These are phyloP conservation scores for Juglanconis juglandina DNA, from an alignment of 2,329 filamentous ascomycete genomes.

Conservation along the genomic window DNA sequence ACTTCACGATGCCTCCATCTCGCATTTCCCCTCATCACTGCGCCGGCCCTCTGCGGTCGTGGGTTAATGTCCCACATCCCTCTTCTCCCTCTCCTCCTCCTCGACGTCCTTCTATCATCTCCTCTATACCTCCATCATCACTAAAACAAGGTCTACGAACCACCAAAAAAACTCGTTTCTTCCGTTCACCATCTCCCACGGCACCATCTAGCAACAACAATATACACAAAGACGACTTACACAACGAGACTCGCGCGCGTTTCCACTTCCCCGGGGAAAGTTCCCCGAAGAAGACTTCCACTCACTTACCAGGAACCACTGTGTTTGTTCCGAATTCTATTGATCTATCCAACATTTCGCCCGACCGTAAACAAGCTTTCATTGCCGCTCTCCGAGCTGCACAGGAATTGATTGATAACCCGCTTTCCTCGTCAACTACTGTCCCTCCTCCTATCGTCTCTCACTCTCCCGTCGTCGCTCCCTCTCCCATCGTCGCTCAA, in stretches of 20 bases:
- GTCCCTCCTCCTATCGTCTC: neutral
- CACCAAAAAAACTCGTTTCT: conserved; percentile 2
- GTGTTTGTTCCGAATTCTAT: neutral
- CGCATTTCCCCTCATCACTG: neutral
- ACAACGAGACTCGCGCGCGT: neutral
- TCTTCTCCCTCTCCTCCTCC: neutral
- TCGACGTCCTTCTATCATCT: neutral
- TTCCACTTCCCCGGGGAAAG: neutral
- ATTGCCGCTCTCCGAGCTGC: neutral
- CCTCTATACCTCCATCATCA: neutral
- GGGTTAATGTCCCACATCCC: neutral
- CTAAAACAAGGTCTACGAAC: neutral
- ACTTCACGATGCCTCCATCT: neutral
- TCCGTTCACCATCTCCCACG: neutral
- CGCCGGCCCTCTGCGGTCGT: conserved; percentile 1
- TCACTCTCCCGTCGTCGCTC: neutral
- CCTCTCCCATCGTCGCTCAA: neutral
- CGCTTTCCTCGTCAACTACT: neutral
- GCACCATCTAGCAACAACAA: neutral
- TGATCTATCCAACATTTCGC: neutral
- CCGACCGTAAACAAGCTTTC: neutral
- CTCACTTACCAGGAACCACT: neutral
- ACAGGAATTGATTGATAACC: neutral
- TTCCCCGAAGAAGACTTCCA: neutral
- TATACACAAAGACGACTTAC: neutral